phyloP scores from a whole-genome alignment of 768 basidiomycete species.

The Lactarius sanguifluus region DNA sequence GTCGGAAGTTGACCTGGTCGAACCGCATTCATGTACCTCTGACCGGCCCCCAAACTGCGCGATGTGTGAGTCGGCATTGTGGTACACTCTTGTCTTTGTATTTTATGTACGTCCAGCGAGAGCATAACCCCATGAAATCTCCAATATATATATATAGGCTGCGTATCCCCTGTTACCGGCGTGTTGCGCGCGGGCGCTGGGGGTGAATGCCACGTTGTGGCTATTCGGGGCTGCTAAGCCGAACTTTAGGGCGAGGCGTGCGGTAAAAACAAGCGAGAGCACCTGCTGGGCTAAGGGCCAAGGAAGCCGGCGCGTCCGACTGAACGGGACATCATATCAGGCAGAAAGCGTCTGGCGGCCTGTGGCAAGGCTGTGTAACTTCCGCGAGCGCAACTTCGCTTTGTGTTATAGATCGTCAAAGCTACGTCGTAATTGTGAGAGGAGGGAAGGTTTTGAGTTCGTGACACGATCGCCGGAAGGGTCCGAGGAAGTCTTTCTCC shows the following conservation, averaged over 20 bases:
- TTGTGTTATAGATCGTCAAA: neutral
- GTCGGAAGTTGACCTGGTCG: neutral
- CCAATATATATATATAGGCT: neutral
- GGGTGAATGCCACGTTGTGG: too few species aligned
- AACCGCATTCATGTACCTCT: too few species aligned
- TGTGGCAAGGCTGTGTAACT: neutral
- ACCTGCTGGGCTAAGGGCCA: too few species aligned
- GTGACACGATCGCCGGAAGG: neutral
- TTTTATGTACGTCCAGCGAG: neutral
- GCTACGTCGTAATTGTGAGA: neutral
- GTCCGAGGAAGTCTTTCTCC: too few species aligned
- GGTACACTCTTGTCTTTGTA: neutral
- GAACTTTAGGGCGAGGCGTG: too few species aligned
- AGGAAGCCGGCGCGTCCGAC: too few species aligned
- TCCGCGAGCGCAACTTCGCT: neutral
- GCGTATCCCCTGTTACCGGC: neutral
- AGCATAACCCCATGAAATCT: neutral
- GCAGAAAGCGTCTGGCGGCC: neutral
- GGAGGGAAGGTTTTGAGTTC: neutral
- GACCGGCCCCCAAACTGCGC: neutral
- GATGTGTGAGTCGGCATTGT: neutral
- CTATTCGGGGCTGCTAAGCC: too few species aligned
- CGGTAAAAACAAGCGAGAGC: too few species aligned
- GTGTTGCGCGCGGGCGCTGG: neutral
- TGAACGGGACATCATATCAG: neutral